Conservation (phyloP, 768 basidiomycete genomes). For the Trichaptum fuscoviolaceum region DNA sequence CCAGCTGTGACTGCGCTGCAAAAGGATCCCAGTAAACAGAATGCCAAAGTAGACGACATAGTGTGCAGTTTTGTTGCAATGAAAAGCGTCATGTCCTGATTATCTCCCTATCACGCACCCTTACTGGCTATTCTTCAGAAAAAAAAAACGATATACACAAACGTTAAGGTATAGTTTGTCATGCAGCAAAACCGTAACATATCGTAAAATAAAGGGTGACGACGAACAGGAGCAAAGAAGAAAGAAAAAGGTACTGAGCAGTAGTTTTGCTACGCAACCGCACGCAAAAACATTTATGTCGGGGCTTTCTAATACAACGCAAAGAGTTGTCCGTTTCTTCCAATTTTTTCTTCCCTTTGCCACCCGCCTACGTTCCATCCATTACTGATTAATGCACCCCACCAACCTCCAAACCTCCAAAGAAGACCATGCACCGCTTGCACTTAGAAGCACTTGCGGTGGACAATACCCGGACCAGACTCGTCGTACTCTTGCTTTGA, state of each 20-base stretch:
- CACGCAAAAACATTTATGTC: not conserved
- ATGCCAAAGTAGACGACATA: constrained; percentile 50
- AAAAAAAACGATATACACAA: not conserved
- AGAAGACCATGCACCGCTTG: not conserved
- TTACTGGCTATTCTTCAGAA: not conserved
- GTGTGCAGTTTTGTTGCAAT: constrained; percentile 77
- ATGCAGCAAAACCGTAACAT: constrained; percentile 6
- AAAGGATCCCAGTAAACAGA: constrained; percentile 32
- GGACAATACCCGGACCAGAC: constrained; percentile 47
- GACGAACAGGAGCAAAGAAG: not conserved
- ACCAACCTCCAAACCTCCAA: not conserved
- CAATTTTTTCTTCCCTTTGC: not conserved
- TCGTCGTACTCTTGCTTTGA: constrained; percentile 58
- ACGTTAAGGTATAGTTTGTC: not conserved
- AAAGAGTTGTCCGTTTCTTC: not conserved
- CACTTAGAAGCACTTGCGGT: constrained; percentile 28
- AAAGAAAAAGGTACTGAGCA: not conserved
- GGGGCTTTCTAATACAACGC: constrained; percentile 2
- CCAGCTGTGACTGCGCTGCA: constrained; percentile 30
- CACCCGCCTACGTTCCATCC: not conserved
- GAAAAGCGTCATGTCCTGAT: constrained; percentile 55
- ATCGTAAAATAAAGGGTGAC: constrained; percentile 3
- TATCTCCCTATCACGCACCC: not conserved
- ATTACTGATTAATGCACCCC: constrained; percentile 1
- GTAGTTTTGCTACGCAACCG: not conserved